phyloP scores from a whole-genome alignment of 805 yeast genomes.

The Candida multigemmis region DNA sequence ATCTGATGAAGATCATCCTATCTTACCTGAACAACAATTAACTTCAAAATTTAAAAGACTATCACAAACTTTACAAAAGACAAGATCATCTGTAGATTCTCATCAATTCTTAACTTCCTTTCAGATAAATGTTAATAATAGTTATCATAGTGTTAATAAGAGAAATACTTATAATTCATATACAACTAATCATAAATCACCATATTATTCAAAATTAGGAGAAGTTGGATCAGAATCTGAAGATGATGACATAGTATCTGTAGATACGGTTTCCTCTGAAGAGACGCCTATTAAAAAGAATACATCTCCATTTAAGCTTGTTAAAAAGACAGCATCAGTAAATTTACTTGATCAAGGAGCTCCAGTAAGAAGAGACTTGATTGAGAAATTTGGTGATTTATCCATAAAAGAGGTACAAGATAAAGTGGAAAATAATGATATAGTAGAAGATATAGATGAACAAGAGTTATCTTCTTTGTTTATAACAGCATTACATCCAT shows the following conservation, averaged over 20 bases:
- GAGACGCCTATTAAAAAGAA: constrained; percentile 2
- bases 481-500: constrained; percentile 49
- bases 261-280: no score
- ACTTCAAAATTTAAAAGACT: constrained; percentile 27
- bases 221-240: no score
- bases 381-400: constrained; percentile 9
- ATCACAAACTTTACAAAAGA: constrained; percentile 24
- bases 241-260: no score
- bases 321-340: constrained; percentile 6
- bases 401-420: not conserved
- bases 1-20: constrained; percentile 1
- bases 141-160: not conserved
- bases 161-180: no score
- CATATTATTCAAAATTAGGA: no score
- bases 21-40: constrained; percentile 24
- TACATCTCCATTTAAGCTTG: constrained; percentile 10
- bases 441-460: constrained; percentile 16
- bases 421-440: constrained; percentile 1
- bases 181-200: no score
- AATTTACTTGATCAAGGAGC: constrained; percentile 10
- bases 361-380: constrained; percentile 18
- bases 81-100: constrained; percentile 29
- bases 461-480: constrained; percentile 44
- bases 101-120: constrained; percentile 27
- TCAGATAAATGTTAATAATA: constrained; percentile 24